These are phyloP conservation scores for Paracorniculantispora psalliotae DNA, from an alignment of 2,329 filamentous ascomycete species.

Conservation along the genomic window DNA sequence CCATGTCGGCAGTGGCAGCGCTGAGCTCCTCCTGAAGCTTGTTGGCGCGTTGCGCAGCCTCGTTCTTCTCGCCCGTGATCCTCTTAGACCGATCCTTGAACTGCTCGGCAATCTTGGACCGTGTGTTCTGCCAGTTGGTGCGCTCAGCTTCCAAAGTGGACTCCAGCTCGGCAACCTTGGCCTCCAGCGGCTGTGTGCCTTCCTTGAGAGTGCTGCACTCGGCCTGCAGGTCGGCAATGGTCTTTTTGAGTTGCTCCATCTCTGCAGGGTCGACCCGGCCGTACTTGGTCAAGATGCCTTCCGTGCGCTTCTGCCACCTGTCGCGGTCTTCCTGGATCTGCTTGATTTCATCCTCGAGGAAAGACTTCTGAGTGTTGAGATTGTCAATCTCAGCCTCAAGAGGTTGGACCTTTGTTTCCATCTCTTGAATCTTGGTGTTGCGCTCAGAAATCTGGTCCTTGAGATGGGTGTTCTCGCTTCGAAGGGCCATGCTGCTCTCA, in stretches of 20 bases:
- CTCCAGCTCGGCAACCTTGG: conserved; percentile 49
- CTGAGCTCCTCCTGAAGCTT: conserved; percentile 47
- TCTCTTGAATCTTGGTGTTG: conserved; percentile 66
- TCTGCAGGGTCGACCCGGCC: conserved; percentile 92
- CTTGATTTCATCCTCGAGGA: conserved; percentile 81
- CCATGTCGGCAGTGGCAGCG: conserved; percentile 48
- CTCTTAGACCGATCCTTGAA: conserved; percentile 57
- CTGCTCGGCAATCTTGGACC: conserved; percentile 54
- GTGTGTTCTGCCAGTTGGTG: conserved; percentile 46
- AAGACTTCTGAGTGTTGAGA: conserved; percentile 73
- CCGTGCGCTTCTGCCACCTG: conserved; percentile 90
- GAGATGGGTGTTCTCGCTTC: conserved; percentile 77
- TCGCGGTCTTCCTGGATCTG: conserved; percentile 88
- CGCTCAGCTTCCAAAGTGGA: conserved; percentile 50
- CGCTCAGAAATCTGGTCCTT: conserved; percentile 73
- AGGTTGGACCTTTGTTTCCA: conserved; percentile 73
- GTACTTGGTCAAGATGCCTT: conserved; percentile 93
- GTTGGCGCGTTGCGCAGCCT: conserved; percentile 47
- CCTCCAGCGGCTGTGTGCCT: conserved; percentile 46
- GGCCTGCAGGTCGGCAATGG: conserved; percentile 59
- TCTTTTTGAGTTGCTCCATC: conserved; percentile 80
- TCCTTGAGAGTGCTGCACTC: conserved; percentile 57
- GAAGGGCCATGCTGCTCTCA: conserved; percentile 87
- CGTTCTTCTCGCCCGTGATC: conserved; percentile 50
- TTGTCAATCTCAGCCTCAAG: conserved; percentile 76